Conservation (phyloP, 257 asterid genomes). For the Petrea volubilis region DNA sequence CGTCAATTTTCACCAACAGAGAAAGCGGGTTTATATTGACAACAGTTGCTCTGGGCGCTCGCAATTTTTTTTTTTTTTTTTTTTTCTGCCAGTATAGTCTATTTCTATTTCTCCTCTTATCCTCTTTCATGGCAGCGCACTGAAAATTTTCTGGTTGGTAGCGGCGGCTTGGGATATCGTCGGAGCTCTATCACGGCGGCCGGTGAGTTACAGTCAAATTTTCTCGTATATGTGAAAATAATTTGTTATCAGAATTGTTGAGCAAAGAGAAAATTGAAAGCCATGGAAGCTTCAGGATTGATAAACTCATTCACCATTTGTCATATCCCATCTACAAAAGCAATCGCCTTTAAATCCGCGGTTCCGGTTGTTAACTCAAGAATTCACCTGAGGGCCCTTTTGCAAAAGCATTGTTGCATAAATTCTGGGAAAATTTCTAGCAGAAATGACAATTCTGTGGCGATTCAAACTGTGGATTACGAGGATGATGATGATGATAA, state of each 20-base stretch:
- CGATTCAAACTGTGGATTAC: slow-evolving; percentile 27
- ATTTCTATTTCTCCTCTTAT: slow-evolving; percentile 5
- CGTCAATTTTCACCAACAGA: too few relatives aligned
- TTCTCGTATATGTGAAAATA: background rate
- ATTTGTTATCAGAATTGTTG: background rate
- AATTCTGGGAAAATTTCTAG: slow-evolving; percentile 13
- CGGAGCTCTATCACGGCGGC: background rate
- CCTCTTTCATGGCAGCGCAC: background rate
- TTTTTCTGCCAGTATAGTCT: background rate
- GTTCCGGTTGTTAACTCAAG: slow-evolving; percentile 29
- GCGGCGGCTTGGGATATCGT: background rate
- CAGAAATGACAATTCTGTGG: slow-evolving; percentile 21
- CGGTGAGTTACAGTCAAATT: background rate
- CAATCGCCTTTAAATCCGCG: slow-evolving; percentile 24
- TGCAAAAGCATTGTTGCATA: slow-evolving; percentile 40
- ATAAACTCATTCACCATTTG: slow-evolving; percentile 38
- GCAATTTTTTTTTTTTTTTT: background rate
- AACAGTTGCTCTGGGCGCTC: too few relatives aligned
- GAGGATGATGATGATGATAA: slow-evolving; percentile 18
- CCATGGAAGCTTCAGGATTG: slow-evolving; percentile 55
- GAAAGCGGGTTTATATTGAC: too few relatives aligned
- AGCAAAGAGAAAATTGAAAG: background rate
- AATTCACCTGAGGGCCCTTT: slow-evolving; percentile 31
- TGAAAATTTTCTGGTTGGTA: background rate
- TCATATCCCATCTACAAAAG: slow-evolving; percentile 36